phyloP scores from a whole-genome alignment of 1,284 basidiomycete genomes.

The Cryptococcus floricola region DNA sequence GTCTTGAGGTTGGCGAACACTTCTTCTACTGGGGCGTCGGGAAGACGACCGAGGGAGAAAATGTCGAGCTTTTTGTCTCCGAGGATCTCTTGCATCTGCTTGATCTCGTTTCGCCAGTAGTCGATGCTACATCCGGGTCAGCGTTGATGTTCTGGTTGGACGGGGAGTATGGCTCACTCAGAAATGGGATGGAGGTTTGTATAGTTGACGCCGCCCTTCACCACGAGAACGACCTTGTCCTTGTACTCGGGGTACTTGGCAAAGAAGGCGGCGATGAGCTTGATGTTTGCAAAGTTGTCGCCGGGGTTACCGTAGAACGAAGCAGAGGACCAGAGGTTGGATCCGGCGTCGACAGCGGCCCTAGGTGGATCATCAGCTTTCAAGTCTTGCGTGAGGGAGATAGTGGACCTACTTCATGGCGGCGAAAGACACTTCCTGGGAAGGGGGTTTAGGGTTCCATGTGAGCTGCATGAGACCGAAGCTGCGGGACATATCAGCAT shows the following conservation, averaged over 20 bases:
- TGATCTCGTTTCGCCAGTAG: slow-evolving; percentile 50
- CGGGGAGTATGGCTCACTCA: background rate
- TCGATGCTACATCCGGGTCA: slow-evolving; percentile 31
- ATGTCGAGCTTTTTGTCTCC: slow-evolving; percentile 54
- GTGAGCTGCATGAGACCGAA: slow-evolving; percentile 59
- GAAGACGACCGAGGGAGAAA: slow-evolving; percentile 33
- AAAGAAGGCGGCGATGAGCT: slow-evolving; percentile 44
- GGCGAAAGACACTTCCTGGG: slow-evolving; percentile 59
- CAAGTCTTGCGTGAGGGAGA: background rate
- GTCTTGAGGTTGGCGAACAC: slow-evolving; percentile 15
- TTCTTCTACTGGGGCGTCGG: slow-evolving; percentile 14
- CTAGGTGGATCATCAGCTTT: slow-evolving; percentile 8
- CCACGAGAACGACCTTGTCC: slow-evolving; percentile 54
- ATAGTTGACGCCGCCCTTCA: slow-evolving; percentile 51
- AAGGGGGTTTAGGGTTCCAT: slow-evolving; percentile 50
- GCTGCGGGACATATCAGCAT: slow-evolving; percentile 7
- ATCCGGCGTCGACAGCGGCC: slow-evolving; percentile 56
- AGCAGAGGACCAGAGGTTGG: slow-evolving; percentile 50
- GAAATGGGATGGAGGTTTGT: background rate
- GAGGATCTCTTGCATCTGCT: slow-evolving; percentile 47
- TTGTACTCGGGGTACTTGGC: slow-evolving; percentile 55
- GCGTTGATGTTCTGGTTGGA: background rate
- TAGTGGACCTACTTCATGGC: slow-evolving; percentile 54
- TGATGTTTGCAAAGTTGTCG: slow-evolving; percentile 34
- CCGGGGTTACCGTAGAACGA: slow-evolving; percentile 41